phyloP scores from a whole-genome alignment of 2,329 filamentous ascomycete genomes.

The Bipolaris oryzae region DNA sequence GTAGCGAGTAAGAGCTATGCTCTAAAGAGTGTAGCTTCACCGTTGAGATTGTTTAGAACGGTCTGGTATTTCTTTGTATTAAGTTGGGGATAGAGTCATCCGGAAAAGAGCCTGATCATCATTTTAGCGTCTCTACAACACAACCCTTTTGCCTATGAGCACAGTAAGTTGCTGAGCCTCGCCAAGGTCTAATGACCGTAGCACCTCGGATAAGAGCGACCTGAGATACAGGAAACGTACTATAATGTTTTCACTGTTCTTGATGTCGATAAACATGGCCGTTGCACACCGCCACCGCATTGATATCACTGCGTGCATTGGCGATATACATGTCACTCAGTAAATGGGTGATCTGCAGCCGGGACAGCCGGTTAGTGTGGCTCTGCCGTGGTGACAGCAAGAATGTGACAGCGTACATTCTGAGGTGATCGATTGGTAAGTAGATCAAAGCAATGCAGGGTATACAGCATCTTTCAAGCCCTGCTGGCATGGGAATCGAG shows the following conservation, averaged over 20 bases:
- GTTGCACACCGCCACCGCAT: not conserved
- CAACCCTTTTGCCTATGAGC: too few relatives aligned
- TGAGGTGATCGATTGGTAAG: not conserved
- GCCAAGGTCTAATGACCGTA: not conserved
- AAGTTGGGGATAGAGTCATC: too few relatives aligned
- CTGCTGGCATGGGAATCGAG: not conserved
- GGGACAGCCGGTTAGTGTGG: not conserved
- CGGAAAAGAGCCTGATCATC: too few relatives aligned
- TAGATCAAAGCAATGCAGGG: not conserved
- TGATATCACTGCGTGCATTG: not conserved
- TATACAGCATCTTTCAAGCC: not conserved
- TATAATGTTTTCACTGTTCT: not conserved
- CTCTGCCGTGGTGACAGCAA: slow-evolving; percentile 1
- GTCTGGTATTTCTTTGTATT: too few relatives aligned
- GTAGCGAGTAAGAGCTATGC: too few relatives aligned
- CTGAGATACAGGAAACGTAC: not conserved
- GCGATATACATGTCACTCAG: not conserved
- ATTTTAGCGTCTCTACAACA: too few relatives aligned
- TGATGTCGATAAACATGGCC: not conserved
- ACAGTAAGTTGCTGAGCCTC: not conserved
- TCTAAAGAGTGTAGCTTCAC: too few relatives aligned
- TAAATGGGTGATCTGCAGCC: not conserved
- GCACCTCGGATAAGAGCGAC: not conserved
- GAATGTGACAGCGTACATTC: not conserved
- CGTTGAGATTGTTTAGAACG: too few relatives aligned